Conservation (phyloP, 2,329 filamentous ascomycete species). For the Colletotrichum sp. region DNA sequence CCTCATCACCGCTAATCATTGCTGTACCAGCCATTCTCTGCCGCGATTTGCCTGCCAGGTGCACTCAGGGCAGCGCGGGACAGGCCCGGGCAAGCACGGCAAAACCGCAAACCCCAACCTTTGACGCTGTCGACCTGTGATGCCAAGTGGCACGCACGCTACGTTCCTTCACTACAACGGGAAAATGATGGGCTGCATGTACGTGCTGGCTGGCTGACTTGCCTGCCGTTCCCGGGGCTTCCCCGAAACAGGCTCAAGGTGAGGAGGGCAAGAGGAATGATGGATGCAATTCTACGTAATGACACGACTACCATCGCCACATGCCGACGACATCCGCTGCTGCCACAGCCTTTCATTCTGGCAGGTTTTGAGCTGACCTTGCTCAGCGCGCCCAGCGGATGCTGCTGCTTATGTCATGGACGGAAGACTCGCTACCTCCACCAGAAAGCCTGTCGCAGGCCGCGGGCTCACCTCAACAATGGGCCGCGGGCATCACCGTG, state of each 20-base stretch:
- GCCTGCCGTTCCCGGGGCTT: not conserved
- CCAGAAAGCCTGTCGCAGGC: not conserved
- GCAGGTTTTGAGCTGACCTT: not conserved
- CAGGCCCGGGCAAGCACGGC: not conserved
- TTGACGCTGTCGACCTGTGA: not conserved
- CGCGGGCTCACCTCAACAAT: not conserved
- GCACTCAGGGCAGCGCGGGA: not conserved
- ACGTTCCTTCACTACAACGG: not conserved
- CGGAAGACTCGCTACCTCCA: not conserved
- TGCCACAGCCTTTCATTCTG: not conserved
- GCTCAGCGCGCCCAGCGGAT: not conserved
- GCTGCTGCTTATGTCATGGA: not conserved
- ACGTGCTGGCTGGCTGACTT: not conserved
- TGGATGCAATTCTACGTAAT: slow-evolving; percentile 16
- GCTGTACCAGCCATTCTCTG: not conserved
- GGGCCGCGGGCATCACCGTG: slow-evolving; percentile 3
- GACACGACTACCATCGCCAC: slow-evolving; percentile 17
- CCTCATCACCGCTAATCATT: not conserved
- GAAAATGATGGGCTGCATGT: slow-evolving; percentile 9
- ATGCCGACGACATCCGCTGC: slow-evolving; percentile 8
- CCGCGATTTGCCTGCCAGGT: not conserved
- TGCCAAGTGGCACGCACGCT: not conserved
- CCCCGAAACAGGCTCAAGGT: not conserved
- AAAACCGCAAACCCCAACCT: not conserved
- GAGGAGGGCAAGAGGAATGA: not conserved